phyloP scores from a whole-genome alignment of 805 yeast species.

The Nakazawaea wyomingensis region DNA sequence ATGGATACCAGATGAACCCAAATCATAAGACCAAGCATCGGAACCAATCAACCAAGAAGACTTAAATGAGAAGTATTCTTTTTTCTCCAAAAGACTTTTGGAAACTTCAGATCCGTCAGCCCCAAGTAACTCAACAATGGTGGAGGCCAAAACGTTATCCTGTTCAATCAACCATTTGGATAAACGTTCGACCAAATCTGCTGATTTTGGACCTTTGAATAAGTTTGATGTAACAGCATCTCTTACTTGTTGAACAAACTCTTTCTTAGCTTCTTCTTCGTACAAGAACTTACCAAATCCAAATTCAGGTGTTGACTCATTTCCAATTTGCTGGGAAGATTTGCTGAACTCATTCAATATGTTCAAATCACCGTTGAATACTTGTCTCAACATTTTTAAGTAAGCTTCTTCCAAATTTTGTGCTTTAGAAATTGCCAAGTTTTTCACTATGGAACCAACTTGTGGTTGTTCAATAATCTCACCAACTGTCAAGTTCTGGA shows the following conservation, averaged over 20 bases:
- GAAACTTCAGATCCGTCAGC: conserved; percentile 38
- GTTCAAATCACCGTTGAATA: conserved; percentile 45
- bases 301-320: conserved; percentile 66
- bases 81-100: conserved; percentile 38
- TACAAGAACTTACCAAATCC: conserved; percentile 77
- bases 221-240: conserved; percentile 38
- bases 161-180: conserved; percentile 65
- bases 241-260: conserved; percentile 40
- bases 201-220: conserved; percentile 38
- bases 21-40: conserved; percentile 92
- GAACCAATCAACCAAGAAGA: conserved; percentile 87
- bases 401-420: conserved; percentile 67
- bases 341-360: conserved; percentile 56
- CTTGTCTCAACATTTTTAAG: conserved; percentile 65
- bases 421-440: conserved; percentile 39
- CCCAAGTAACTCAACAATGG: conserved; percentile 29
- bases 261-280: conserved; percentile 43
- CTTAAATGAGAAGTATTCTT: conserved; percentile 40
- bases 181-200: conserved; percentile 48
- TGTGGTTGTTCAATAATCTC: conserved; percentile 24
- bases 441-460: conserved; percentile 12
- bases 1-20: conserved; percentile 90
- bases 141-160: conserved; percentile 28
- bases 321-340: conserved; percentile 34
- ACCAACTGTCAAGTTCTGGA: conserved; percentile 63